Evolutionary conservation across 768 basidiomycete species (phyloP).

Genomic region (Cyclocybe cylindracea): DNA sequence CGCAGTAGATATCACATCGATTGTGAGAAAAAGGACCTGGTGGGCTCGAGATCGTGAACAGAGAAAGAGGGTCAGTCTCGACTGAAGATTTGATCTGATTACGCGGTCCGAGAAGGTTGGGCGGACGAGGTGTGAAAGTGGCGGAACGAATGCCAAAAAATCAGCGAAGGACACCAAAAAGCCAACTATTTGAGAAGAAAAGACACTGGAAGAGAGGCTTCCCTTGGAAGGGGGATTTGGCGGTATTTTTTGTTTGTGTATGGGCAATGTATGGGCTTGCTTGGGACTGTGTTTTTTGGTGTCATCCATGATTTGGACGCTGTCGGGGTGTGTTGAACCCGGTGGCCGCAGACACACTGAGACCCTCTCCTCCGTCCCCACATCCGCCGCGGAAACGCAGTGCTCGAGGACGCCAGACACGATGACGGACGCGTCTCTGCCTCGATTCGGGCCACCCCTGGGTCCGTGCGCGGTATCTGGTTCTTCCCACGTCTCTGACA

Average conservation of each 20-base stretch:
- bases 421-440: slow-evolving; percentile 4
- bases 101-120: no score
- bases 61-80: no score
- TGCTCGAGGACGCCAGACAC: slow-evolving; percentile 16
- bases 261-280: slow-evolving; percentile 44
- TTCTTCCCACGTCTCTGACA: slow-evolving; percentile 63
- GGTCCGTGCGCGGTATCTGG: slow-evolving; percentile 59
- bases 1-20: no score
- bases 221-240: background rate
- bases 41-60: no score
- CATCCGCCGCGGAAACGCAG: slow-evolving; percentile 22
- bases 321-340: slow-evolving; percentile 65
- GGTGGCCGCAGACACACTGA: slow-evolving; percentile 53
- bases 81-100: no score
- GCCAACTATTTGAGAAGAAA: background rate
- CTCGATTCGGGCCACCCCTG: slow-evolving; percentile 14
- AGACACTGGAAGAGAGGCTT: background rate
- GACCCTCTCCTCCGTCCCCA: slow-evolving; percentile 31
- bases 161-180: no score
- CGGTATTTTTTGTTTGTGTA: slow-evolving; percentile 44
- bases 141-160: no score
- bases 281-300: slow-evolving; percentile 71
- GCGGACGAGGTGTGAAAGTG: no score
- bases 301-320: slow-evolving; percentile 74
- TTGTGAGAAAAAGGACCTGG: no score